Percentiles rank a stretch among this genome's conserved stretches.
Evolutionary conservation across 192 early-diverging fungal genomes (phyloP).

Genomic region (Chytriomyces hyalinus): DNA sequence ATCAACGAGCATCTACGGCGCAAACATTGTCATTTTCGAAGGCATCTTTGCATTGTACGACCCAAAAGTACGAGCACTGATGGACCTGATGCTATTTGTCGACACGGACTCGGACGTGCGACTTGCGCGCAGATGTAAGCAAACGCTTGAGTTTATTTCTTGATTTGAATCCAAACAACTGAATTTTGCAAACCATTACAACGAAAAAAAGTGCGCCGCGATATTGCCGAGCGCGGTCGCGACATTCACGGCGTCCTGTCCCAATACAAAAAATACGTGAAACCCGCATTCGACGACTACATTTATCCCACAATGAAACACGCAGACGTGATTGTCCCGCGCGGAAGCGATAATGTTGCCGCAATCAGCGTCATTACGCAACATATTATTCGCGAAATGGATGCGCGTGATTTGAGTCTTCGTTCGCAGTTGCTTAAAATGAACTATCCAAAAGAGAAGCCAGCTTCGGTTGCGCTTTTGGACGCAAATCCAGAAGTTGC

Average conservation of each 20-base stretch:
- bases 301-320: conserved; percentile 92
- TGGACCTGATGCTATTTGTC: conserved; percentile 87
- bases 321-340: conserved; percentile 90
- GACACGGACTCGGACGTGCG: conserved; percentile 95
- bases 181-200: not conserved
- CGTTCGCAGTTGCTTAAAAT: conserved; percentile 34
- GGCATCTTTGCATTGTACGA: conserved; percentile 97
- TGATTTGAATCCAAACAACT: not conserved
- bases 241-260: conserved; percentile 83
- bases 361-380: conserved; percentile 93
- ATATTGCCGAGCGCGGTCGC: conserved; percentile 88
- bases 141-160: not conserved
- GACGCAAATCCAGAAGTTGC: conserved; percentile 56
- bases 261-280: conserved; percentile 93
- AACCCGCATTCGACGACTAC: conserved; percentile 90
- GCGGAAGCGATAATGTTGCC: conserved; percentile 84
- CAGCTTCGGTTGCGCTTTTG: conserved; percentile 50
- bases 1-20: conserved; percentile 79
- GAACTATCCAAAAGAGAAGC: conserved; percentile 29
- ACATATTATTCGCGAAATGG: conserved; percentile 83
- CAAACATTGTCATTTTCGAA: conserved; percentile 95
- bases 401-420: conserved; percentile 62
- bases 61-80: conserved; percentile 74
- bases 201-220: conserved; percentile 72
- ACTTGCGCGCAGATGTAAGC: conserved; percentile 78